Conservation (phyloP, 164 flowering plant species). For the Malania oleifera region DNA sequence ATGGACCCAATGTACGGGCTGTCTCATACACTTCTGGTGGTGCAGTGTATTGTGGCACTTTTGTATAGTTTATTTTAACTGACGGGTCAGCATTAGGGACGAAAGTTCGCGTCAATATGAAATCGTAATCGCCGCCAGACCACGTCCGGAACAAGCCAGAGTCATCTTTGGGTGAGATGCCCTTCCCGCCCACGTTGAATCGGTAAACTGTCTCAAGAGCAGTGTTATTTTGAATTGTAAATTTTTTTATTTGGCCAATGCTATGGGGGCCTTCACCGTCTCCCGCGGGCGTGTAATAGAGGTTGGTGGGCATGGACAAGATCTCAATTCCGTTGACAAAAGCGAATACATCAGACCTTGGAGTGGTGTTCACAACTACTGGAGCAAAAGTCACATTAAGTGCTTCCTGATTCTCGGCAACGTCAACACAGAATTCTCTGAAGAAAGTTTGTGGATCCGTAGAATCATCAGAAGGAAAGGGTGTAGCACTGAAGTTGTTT, state of each 20-base stretch:
- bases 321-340: conserved; percentile 45
- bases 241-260: background rate
- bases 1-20: conserved; percentile 11
- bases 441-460: background rate
- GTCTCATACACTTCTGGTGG: conserved; percentile 23
- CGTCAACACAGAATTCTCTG: conserved; percentile 25
- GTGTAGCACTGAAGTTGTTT: conserved; percentile 31
- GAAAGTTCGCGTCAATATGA: background rate
- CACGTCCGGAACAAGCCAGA: conserved; percentile 23
- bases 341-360: conserved; percentile 16
- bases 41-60: conserved; percentile 17
- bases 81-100: background rate
- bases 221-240: conserved; percentile 12
- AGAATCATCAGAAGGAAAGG: conserved; percentile 6
- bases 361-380: too few relatives aligned
- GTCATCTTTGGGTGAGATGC: background rate
- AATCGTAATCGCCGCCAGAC: conserved; percentile 7
- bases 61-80: conserved; percentile 1
- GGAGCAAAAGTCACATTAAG: conserved; percentile 32
- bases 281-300: conserved; percentile 5
- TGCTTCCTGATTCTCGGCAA: background rate
- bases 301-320: conserved; percentile 31
- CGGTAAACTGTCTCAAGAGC: conserved; percentile 30
- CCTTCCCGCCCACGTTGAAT: conserved; percentile 22
- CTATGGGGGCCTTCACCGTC: background rate